A percentile compares a stretch with the other conserved stretches of the same genome.
These are phyloP conservation scores for Protea cynaroides DNA, from an alignment of 164 flowering plant species.

Conservation along the genomic window DNA sequence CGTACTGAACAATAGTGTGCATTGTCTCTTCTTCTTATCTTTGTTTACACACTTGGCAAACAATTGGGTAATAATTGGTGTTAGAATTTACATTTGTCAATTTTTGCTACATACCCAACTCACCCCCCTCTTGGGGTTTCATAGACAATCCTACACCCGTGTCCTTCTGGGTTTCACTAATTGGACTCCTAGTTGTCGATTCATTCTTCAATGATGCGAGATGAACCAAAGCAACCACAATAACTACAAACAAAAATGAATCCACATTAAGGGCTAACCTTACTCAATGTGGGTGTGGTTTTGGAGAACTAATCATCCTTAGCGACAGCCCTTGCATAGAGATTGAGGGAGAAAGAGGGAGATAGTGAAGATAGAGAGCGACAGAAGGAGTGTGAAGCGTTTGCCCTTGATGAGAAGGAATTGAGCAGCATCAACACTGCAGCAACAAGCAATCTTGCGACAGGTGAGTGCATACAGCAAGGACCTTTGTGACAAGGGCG, in stretches of 20 bases:
- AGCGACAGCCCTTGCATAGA: constrained; percentile 55
- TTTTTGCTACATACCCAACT: no score
- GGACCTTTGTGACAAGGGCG: constrained; percentile 70
- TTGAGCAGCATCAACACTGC: constrained; percentile 97
- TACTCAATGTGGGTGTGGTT: constrained; percentile 75
- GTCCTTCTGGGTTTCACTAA: no score
- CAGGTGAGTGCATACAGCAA: constrained; percentile 95
- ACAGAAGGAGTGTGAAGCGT: constrained; percentile 52
- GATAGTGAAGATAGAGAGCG: constrained; percentile 40
- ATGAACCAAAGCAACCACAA: constrained; percentile 68
- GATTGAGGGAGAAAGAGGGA: constrained; percentile 62
- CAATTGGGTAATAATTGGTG: no score
- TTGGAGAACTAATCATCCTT: constrained; percentile 82
- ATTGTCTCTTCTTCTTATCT: no score
- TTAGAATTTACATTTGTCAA: no score
- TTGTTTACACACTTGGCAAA: no score
- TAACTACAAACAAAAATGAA: constrained; percentile 67
- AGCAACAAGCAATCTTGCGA: constrained; percentile 80
- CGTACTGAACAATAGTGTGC: no score
- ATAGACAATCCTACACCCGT: no score
- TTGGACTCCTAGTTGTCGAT: constrained; percentile 75
- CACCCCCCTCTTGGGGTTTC: no score
- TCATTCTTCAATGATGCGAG: constrained; percentile 59
- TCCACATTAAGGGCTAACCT: constrained; percentile 76
- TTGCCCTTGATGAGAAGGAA: constrained; percentile 88